Base-by-base conservation (phyloP, 2,329 filamentous ascomycete species). In the Botrytis pseudocinerea region DNA sequence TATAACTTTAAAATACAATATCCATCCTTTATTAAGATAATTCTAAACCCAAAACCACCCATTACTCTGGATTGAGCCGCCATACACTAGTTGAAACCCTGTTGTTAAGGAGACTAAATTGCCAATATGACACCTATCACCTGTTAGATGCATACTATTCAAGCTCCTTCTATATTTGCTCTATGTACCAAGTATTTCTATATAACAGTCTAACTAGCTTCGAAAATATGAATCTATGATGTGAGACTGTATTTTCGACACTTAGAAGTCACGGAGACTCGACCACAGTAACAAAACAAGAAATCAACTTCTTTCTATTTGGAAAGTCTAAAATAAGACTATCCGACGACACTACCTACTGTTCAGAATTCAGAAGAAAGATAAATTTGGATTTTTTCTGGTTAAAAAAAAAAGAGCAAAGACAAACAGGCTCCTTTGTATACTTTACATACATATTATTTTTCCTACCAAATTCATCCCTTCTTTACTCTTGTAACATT, bases 341-440 rank as follows among this genome's bases (percentile, higher is more conserved):
- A 54, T 12, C n/a, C 6, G n/a, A 28, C 51, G n/a, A 54, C 9
- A 28, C 28, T 18, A 1, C 51, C n/a, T 28, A 18, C 6, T 54
- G 0, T 16, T 54, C 51, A 1, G 14, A 18, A 4, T 28, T n/a
- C 6, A 54, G 5, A 25, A 28, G 28, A 14, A n/a, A 7, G 7
- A 18, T 0, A 28, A 0, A 54, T 28, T 6, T 18, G 5, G 2
- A 32, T 22, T 22, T 12, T 51, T 1, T 22, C 14, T 32, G 9
- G 2, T 22, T 22, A 2, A 60, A 9, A 35, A 6, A 3, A 22
- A 35, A 18, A 22, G 16, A 32, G 20, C 10, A 35, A 60, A 60
- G 8, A 35, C 0, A 12, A 0, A 1, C 28, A 22, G 10, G 4
- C 2, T 35, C 28, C 0, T 35, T 22, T 18, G 28, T 2, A 12